phyloP scores from a whole-genome alignment of 164 flowering plant species.

The Annona squamosa region DNA sequence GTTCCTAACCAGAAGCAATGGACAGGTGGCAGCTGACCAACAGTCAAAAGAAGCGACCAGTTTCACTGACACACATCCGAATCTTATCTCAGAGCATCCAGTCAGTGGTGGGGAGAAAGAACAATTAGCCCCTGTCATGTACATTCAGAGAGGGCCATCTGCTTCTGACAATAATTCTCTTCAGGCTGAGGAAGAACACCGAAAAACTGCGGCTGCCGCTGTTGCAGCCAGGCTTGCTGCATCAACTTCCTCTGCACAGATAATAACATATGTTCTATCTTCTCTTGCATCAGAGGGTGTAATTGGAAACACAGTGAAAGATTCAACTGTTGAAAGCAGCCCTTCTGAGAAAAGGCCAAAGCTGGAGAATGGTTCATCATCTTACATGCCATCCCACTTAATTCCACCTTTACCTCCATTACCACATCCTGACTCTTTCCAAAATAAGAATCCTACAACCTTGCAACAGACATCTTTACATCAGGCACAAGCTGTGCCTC shows the following conservation, averaged over 20 bases:
- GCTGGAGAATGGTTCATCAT: constrained; percentile 40
- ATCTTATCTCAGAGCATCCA: constrained; percentile 21
- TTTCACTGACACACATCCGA: constrained; percentile 22
- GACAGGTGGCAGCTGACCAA: constrained; percentile 32
- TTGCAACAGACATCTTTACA: constrained; percentile 23
- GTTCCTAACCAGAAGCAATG: constrained; percentile 21
- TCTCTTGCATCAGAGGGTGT: constrained; percentile 82
- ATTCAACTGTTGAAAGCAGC: constrained; percentile 37
- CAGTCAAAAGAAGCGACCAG: constrained; percentile 32
- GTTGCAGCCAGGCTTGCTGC: constrained; percentile 88
- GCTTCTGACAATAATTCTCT: constrained; percentile 26
- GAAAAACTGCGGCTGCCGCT: constrained; percentile 84
- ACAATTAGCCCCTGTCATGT: constrained; percentile 53
- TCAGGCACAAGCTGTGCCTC: constrained; percentile 30
- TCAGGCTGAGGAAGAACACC: constrained; percentile 42
- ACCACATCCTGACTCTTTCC: constrained; percentile 36
- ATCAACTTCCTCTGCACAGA: constrained; percentile 87
- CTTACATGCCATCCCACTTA: constrained; percentile 37
- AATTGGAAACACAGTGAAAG: constrained; percentile 38
- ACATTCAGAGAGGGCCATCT: constrained; percentile 28
- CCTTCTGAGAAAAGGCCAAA: constrained; percentile 64
- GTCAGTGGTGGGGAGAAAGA: constrained; percentile 30
- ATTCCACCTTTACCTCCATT: constrained; percentile 36
- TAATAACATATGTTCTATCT: constrained; percentile 85
- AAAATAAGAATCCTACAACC: constrained; percentile 20